Percentiles rank a stretch among this genome's conserved stretches.
These are phyloP conservation scores for Houttuynia cordata DNA, from an alignment of 164 flowering plant species.

Conservation along the genomic window DNA sequence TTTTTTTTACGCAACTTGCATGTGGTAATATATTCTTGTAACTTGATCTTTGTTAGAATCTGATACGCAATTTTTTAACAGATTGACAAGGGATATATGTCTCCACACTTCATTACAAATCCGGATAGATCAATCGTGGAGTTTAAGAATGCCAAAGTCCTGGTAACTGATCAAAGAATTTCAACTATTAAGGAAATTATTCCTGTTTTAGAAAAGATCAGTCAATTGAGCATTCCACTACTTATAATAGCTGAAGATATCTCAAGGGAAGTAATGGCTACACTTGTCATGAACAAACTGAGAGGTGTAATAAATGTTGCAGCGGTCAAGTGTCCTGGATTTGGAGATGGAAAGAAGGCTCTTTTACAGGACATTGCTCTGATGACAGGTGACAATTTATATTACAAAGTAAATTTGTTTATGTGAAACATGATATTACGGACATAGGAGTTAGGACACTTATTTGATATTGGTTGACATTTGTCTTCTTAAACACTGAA, in stretches of 20 bases:
- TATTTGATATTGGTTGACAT: not conserved
- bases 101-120: conserved; percentile 68
- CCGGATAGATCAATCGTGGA: conserved; percentile 56
- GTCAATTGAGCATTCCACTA: conserved; percentile 75
- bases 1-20: not conserved
- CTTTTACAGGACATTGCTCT: conserved; percentile 84
- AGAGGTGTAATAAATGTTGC: conserved; percentile 64
- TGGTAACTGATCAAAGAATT: conserved; percentile 79
- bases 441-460: not conserved
- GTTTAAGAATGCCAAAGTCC: conserved; percentile 72
- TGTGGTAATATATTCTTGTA: not conserved
- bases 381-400: conserved; percentile 59
- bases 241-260: conserved; percentile 80
- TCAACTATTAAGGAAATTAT: conserved; percentile 45
- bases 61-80: conserved; percentile 16
- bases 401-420: not conserved
- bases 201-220: conserved; percentile 72
- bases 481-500: not conserved
- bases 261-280: conserved; percentile 47
- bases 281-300: conserved; percentile 56
- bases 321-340: conserved; percentile 77
- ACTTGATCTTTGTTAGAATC: not conserved
- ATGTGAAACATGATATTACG: not conserved
- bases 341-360: conserved; percentile 69
- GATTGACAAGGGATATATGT: conserved; percentile 89